Base-by-base conservation (phyloP, 2,329 filamentous ascomycete species). In the Rutstroemia sydowiana region DNA sequence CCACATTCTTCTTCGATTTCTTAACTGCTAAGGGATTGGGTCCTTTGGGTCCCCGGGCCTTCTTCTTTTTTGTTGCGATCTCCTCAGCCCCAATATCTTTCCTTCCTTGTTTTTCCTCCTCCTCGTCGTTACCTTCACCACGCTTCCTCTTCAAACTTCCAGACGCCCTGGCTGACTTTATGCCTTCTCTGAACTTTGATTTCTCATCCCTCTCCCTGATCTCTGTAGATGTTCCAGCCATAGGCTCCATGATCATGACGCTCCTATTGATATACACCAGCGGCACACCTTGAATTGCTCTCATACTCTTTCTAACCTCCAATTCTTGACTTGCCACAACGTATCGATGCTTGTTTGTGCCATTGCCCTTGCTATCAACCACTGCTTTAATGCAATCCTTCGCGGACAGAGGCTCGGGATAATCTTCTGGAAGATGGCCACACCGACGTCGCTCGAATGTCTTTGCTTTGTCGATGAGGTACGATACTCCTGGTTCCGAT, bases 161-260 rank as follows among this genome's bases (percentile, higher is more conserved):
- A 50, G 61, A 64, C 5, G 75, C 77, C 36, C 62, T 64, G 4
- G 75, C 77, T 44, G 62, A 63, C 67, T 79, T 84, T 58, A 90
- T 70, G 43, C 86, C 87, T 16, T 78, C 75, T 57, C 82, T 78
- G 63, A 91, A 87, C 70, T 95, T 95, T 52, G 75, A 76, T 61
- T 76, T 79, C 73, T 93, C 88, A 56, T 87, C 85, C 54, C 74
- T 74, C 47, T 84, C 78, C 55, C 84, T 78, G 43, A 81, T 75
- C 53, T 79, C 75, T 36, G 77, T 77, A 14, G 83, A 87, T 49
- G 77, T 76, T 36, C 74, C 77, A 16, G 85, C 83, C 85, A 93
- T 89, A 13, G 86, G 85, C 68, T 84, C 82, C 73, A 87, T 75
- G 51, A 86, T 82, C 80, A 92, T 87, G 49, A 95, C 87, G 55